phyloP scores from a whole-genome alignment of 768 basidiomycete species.

The Suillus bovinus region DNA sequence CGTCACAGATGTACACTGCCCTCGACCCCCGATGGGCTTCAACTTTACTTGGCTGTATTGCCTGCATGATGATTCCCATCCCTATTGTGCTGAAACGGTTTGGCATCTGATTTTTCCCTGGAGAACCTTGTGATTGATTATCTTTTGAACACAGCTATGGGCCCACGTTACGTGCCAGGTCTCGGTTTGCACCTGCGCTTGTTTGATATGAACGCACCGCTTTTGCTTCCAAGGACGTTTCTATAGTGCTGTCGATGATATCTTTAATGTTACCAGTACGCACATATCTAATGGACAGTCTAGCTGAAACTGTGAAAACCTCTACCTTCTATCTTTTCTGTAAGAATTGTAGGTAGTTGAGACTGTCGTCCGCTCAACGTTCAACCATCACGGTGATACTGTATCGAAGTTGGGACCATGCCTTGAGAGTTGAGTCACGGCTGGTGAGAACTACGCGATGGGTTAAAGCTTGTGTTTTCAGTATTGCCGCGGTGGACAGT shows the following conservation, averaged over 20 bases:
- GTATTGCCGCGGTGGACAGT: too few species aligned
- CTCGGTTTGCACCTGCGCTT: background rate
- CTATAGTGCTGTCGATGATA: background rate
- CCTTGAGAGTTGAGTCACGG: too few species aligned
- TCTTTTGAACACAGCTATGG: background rate
- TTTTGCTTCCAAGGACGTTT: background rate
- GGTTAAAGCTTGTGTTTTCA: too few species aligned
- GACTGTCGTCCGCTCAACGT: too few species aligned
- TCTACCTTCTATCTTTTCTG: too few species aligned
- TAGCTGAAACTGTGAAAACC: too few species aligned
- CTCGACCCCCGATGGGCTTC: background rate
- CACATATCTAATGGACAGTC: too few species aligned
- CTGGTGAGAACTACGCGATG: too few species aligned
- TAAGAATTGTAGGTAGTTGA: too few species aligned
- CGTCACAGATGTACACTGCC: background rate
- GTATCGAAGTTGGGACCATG: too few species aligned
- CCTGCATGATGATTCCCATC: background rate
- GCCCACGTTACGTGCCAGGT: background rate
- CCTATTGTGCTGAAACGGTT: background rate
- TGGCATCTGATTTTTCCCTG: background rate
- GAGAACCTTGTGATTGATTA: background rate
- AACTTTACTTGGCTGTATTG: background rate
- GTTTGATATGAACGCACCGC: too few species aligned
- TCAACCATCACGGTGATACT: too few species aligned
- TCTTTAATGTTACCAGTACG: background rate